Base-by-base conservation (phyloP, 352 stramenopile species). In the Globisporangium viniferum region DNA sequence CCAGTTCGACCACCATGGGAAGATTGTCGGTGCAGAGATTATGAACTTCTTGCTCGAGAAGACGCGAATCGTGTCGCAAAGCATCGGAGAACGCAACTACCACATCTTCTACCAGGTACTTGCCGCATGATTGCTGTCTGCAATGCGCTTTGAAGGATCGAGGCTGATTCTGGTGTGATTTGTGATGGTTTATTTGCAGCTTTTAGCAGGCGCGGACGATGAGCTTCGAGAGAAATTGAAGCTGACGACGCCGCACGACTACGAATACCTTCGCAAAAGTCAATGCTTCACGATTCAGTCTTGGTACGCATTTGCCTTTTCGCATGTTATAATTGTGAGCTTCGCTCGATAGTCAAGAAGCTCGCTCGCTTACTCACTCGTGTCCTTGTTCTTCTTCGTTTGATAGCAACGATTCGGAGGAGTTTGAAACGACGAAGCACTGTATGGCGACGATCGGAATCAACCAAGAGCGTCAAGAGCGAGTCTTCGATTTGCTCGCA, bases 81-180 rank as follows among this genome's bases (percentile, higher is more conserved):
- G 84, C 73, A 53, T 93, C 1, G 95, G 95, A 0, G 96, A 99
- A 67, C 82, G 96, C 27, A 99, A 98, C 75, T 99, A 98, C 79
- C 96, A 99, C 73, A 96, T 99, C 54, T 99, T 99, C 78, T 99
- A 99, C 72, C 95, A 99, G 78, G 72, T 98, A 54, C 64, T 66
- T 67, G 33, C 65, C 3, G 59, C 61, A 31, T 35, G 29, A 49
- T 35, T 35, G n/a, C 44, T 59, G 68, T 46, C 8, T 69, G 59
- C 49, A 64, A 35, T 61, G 55, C 53, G n/a, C 15, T 44, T 49
- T 22, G 44, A 51, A 18, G 1, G n/a, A 33, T 31, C n/a, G 20
- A 29, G 24, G 48, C 18, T 57, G 6, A 22, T n/a, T 68, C 46
- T 51, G 61, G 14, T 56, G 55, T 59, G 35, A 61, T 57, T 60